A percentile compares a stretch with the other conserved stretches of the same genome.
These are phyloP conservation scores for Ustilago tritici DNA, from an alignment of 1,284 basidiomycete genomes.

Conservation along the genomic window DNA sequence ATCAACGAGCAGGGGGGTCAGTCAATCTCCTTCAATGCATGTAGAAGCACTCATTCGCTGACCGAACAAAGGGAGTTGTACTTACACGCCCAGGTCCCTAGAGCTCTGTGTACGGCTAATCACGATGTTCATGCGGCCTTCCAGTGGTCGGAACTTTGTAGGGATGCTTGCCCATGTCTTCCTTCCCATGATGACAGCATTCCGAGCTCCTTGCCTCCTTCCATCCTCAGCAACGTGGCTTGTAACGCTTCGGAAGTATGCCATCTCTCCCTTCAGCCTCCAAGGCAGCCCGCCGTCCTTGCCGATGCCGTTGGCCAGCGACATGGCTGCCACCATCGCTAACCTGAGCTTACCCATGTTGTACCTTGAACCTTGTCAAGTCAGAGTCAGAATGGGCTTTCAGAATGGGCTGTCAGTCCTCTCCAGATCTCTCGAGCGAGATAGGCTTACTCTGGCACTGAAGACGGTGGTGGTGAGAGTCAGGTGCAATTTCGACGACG, in stretches of 20 bases:
- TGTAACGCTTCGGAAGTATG: slow-evolving; percentile 88
- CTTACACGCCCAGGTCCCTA: slow-evolving; percentile 76
- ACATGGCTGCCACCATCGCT: slow-evolving; percentile 93
- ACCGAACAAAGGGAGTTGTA: neutral
- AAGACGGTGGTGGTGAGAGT: neutral
- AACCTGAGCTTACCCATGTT: slow-evolving; percentile 70
- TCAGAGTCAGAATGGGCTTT: too few species aligned
- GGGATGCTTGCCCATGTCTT: slow-evolving; percentile 99
- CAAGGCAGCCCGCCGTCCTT: slow-evolving; percentile 82
- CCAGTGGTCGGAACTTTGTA: slow-evolving; percentile 84
- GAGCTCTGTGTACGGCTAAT: slow-evolving; percentile 77
- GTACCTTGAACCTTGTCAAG: neutral
- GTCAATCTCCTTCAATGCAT: slow-evolving; percentile 23
- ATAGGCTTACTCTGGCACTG: neutral
- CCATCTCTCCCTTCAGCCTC: slow-evolving; percentile 89
- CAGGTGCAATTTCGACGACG: neutral
- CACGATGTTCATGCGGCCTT: slow-evolving; percentile 83
- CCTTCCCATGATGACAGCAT: slow-evolving; percentile 93
- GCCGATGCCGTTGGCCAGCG: slow-evolving; percentile 88
- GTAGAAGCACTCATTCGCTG: neutral
- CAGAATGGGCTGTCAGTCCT: too few species aligned
- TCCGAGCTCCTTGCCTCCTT: slow-evolving; percentile 70
- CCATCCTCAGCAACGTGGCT: slow-evolving; percentile 71
- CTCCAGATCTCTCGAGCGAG: neutral
- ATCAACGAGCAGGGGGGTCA: neutral